Conservation (phyloP, 192 early-diverging fungal species). For the Neocallimastix lanati region DNA sequence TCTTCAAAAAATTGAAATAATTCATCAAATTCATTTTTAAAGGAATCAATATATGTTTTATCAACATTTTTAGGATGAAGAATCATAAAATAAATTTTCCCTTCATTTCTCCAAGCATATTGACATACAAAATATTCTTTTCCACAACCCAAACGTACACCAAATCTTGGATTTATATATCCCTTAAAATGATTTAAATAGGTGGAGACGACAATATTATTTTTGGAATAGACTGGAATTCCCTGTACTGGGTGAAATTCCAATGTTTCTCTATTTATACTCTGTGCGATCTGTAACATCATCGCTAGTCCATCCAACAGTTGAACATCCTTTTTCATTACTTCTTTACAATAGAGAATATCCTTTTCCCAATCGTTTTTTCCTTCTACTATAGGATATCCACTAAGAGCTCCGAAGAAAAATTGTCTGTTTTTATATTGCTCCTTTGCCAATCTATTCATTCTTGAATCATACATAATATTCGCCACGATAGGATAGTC, state of each 20-base stretch:
- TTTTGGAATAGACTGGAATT: neutral
- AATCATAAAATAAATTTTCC: neutral
- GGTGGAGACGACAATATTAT: neutral
- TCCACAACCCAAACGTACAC: neutral
- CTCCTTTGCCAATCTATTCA: neutral
- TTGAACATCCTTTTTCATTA: neutral
- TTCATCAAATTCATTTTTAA: neutral
- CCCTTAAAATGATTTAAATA: neutral
- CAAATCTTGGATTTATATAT: neutral
- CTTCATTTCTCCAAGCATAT: neutral
- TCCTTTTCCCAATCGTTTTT: neutral
- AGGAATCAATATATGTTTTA: neutral
- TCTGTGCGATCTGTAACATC: neutral
- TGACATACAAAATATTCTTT: neutral
- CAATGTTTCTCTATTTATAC: neutral
- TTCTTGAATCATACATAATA: neutral
- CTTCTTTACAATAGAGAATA: neutral
- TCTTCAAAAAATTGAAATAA: neutral
- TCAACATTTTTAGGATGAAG: neutral
- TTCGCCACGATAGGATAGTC: neutral
- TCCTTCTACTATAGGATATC: neutral
- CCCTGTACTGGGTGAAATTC: neutral
- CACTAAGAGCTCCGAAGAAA: neutral
- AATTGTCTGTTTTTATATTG: neutral
- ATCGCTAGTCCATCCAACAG: neutral